Percentiles rank a stretch among this genome's conserved stretches.
phyloP scores from a whole-genome alignment of 2,329 filamentous ascomycete species.

The Ramularia endophylla region DNA sequence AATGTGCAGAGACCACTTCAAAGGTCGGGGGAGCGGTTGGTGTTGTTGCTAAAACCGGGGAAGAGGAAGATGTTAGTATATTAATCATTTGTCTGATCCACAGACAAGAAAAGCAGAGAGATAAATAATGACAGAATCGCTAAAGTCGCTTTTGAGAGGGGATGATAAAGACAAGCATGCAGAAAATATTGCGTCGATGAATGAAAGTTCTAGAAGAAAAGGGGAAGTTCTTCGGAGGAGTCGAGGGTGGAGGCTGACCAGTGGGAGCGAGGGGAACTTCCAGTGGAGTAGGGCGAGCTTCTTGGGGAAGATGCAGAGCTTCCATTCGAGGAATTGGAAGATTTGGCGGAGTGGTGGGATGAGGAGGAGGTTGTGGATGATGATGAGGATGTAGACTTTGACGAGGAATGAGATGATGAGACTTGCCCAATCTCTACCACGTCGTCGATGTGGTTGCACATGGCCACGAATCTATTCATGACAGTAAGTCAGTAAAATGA shows the following conservation, averaged over 20 bases:
- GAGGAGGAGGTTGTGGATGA: slow-evolving; percentile 1
- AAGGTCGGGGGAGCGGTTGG: slow-evolving; percentile 21
- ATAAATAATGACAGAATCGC: slow-evolving; percentile 4
- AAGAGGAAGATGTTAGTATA: slow-evolving; percentile 12
- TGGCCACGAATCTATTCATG: slow-evolving; percentile 64
- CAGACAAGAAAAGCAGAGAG: slow-evolving; percentile 3
- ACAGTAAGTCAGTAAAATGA: no score
- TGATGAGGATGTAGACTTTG: slow-evolving; percentile 1
- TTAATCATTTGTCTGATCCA: slow-evolving; percentile 6
- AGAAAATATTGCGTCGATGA: slow-evolving; percentile 3
- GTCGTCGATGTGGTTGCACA: slow-evolving; percentile 98
- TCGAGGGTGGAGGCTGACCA: background rate
- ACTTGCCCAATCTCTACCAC: slow-evolving; percentile 78
- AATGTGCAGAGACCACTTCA: no score
- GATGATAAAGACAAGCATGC: background rate
- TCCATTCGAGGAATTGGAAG: no score
- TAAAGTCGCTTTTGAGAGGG: no score
- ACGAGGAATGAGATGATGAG: slow-evolving; percentile 24
- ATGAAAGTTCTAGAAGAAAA: no score
- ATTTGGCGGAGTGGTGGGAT: no score
- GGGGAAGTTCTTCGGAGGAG: background rate
- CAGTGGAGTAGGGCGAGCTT: no score
- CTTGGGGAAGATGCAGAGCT: no score
- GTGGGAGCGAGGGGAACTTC: no score
- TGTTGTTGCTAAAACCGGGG: slow-evolving; percentile 17